A percentile compares a stretch with the other conserved stretches of the same genome.
phyloP scores from a whole-genome alignment of 345 rosid species.

The Dimocarpus longan region DNA sequence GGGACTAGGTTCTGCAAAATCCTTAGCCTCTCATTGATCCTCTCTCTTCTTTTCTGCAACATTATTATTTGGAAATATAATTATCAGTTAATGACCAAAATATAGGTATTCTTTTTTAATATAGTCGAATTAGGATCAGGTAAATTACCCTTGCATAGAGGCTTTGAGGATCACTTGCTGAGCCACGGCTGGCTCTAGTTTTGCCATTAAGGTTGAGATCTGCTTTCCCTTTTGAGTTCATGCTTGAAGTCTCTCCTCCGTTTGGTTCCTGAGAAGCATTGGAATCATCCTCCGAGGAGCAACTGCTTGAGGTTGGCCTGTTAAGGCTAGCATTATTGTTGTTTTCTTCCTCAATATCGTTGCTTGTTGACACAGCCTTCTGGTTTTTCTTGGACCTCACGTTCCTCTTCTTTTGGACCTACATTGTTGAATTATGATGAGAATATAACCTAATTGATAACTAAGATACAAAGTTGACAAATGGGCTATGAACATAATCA shows the following conservation, averaged over 20 bases:
- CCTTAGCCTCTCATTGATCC: slow-evolving; percentile 79
- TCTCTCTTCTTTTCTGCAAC: slow-evolving; percentile 84
- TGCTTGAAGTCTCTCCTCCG: slow-evolving; percentile 40
- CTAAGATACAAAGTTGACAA: slow-evolving; percentile 1
- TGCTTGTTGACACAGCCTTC: slow-evolving; percentile 22
- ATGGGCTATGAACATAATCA: neutral
- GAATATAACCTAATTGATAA: slow-evolving; percentile 3
- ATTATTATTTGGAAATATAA: neutral
- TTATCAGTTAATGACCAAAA: neutral
- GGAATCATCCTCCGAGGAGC: slow-evolving; percentile 61
- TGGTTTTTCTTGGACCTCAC: slow-evolving; percentile 43
- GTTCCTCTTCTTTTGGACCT: slow-evolving; percentile 50
- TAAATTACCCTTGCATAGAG: slow-evolving; percentile 74
- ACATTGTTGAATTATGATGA: slow-evolving; percentile 17
- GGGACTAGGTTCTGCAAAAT: slow-evolving; percentile 84
- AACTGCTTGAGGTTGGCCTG: slow-evolving; percentile 43
- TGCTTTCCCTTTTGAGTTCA: slow-evolving; percentile 37
- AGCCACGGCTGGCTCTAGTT: slow-evolving; percentile 75
- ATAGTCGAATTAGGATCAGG: neutral
- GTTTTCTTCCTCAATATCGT: slow-evolving; percentile 42
- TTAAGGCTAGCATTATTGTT: slow-evolving; percentile 22
- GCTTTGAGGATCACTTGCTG: slow-evolving; percentile 83
- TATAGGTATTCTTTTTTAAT: no score
- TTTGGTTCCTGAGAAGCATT: slow-evolving; percentile 45
- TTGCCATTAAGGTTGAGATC: slow-evolving; percentile 62